These are phyloP conservation scores for Talaromyces wortmannii DNA, from an alignment of 495 filamentous ascomycete species.

Conservation along the genomic window DNA sequence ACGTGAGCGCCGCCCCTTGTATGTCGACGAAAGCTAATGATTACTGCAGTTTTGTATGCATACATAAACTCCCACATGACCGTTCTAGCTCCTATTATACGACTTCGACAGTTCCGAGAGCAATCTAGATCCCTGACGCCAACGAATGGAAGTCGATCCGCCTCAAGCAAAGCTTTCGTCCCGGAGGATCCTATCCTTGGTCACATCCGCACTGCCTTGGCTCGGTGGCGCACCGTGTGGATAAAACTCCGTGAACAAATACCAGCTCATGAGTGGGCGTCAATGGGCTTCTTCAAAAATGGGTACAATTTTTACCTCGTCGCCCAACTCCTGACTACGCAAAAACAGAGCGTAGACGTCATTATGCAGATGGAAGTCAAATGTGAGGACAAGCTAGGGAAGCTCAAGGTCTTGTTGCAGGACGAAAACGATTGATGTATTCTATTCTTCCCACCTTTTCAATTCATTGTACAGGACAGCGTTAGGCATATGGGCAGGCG, in stretches of 20 bases:
- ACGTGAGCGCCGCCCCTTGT: slow-evolving; percentile 4
- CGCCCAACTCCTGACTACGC: slow-evolving; percentile 36
- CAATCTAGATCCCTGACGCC: slow-evolving; percentile 1
- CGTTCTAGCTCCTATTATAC: slow-evolving; percentile 23
- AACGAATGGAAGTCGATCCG: not conserved
- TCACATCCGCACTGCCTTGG: slow-evolving; percentile 25
- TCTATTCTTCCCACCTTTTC: not conserved
- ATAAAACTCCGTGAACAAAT: slow-evolving; percentile 21
- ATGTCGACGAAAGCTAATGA: not conserved
- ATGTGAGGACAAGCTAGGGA: slow-evolving; percentile 40
- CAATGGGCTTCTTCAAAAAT: slow-evolving; percentile 41
- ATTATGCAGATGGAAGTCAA: slow-evolving; percentile 42
- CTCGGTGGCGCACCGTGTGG: slow-evolving; percentile 35
- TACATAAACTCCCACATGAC: slow-evolving; percentile 42
- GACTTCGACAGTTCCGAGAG: slow-evolving; percentile 2
- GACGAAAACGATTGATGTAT: slow-evolving; percentile 26
- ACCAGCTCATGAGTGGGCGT: slow-evolving; percentile 29
- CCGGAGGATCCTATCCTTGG: slow-evolving; percentile 28
- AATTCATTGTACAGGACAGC: not conserved
- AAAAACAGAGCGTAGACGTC: slow-evolving; percentile 39
- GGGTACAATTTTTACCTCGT: slow-evolving; percentile 42
- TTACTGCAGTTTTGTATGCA: slow-evolving; percentile 26
- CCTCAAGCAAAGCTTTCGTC: slow-evolving; percentile 5
- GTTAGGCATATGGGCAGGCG: too few species aligned
- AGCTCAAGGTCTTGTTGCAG: slow-evolving; percentile 33